Evolutionary conservation across 1,284 basidiomycete genomes (phyloP), one percentile per base, ranked within the genome.

Genomic region (Ustilago shanxiensis): DNA sequence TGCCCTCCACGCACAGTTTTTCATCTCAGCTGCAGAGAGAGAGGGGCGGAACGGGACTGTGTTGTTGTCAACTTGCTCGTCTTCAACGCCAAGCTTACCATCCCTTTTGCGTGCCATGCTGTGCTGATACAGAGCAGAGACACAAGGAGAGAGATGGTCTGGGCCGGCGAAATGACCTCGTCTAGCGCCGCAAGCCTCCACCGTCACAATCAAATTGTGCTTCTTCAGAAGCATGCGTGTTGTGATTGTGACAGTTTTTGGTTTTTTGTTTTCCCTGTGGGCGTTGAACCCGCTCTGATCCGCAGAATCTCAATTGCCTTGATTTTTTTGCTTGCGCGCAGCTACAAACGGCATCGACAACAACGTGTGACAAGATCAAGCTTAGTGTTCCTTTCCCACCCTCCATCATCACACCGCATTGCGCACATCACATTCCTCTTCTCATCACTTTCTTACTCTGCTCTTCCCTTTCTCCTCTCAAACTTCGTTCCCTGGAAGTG

Each of bases 371-470:
- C 58, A 33, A 29, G 33, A 31, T 29, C 53, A 20, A 29, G 33
- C 45, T 53, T 29, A 49, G 9, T 4, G 37, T 58, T 39, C 28
- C 54, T 50, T 66, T 72, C 69, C 69, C 63, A 62, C 63, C 64
- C 60, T 72, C 69, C 69, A 72, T 66, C 69, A 72, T 66, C 69
- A 31, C 54, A 53, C 29, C 49, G 22, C 22, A 51, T 51, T 47
- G 41, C 39, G 53, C 56, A 59, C 57, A 45, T 33, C 56, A 58
- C 56, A 33, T 58, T 58, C 56, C 44, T 58, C 41, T 41, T 22
- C 41, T 20, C 41, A 44, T 44, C 41, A 44, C 49, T 22, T 14
- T 39, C 61, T 56, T 63, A 5, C 20, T 18, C 45, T 59, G 8
- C 20, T 44, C 22, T 39, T 39, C 26, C 14, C 39, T 24, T 24